These are phyloP conservation scores for Apiospora hydei DNA, from an alignment of 2,329 filamentous ascomycete genomes.

Conservation along the genomic window DNA sequence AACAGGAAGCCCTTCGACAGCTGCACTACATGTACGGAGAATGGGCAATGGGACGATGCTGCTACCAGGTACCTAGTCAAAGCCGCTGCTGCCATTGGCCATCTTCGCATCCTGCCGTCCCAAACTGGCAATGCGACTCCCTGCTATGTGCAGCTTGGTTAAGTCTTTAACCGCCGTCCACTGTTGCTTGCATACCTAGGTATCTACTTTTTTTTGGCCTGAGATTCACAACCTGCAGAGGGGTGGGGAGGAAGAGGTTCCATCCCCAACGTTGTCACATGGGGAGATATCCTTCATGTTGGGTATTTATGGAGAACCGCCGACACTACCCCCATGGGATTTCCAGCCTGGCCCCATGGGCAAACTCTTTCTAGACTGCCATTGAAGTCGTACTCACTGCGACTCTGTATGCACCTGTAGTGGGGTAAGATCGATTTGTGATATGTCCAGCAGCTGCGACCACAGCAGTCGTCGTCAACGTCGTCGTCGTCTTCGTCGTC, in stretches of 20 bases:
- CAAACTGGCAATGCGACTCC: conserved; percentile 8
- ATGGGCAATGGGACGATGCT: background rate
- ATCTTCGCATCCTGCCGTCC: background rate
- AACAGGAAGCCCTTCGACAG: background rate
- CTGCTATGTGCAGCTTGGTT: background rate
- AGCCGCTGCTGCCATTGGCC: background rate
- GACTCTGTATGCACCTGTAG: background rate
- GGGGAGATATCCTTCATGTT: background rate
- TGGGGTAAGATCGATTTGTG: background rate
- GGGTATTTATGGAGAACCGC: conserved; percentile 13
- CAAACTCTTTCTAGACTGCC: background rate
- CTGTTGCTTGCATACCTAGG: background rate
- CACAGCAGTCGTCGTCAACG: too few relatives aligned
- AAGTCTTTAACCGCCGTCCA: conserved; percentile 5
- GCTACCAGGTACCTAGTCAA: too few relatives aligned
- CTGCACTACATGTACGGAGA: background rate
- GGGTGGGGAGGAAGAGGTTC: background rate
- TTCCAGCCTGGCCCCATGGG: background rate
- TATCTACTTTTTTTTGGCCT: background rate
- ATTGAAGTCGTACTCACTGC: background rate
- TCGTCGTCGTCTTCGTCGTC: background rate
- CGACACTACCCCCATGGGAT: background rate
- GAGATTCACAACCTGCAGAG: background rate
- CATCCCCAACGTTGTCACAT: conserved; percentile 13
- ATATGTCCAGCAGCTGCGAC: background rate